Evolutionary conservation across 2,329 filamentous ascomycete genomes (phyloP).

Genomic region (Aspergillus novofumigatus): DNA sequence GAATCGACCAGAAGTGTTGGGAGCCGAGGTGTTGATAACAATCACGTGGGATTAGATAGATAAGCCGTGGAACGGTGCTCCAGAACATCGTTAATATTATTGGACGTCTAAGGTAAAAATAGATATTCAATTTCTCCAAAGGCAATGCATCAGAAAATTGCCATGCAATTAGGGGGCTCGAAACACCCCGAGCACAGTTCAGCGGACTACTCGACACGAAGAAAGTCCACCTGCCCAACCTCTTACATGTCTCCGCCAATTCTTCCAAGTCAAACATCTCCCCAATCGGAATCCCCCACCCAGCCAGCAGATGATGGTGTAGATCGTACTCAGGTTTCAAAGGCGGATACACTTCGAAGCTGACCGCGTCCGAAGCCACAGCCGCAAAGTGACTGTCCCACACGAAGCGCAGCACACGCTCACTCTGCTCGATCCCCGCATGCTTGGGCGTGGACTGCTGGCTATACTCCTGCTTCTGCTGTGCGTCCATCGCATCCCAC

Average conservation of each 20-base stretch:
- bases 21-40: neutral
- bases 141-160: slow-evolving; percentile 31
- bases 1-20: neutral
- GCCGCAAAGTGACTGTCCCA: slow-evolving; percentile 59
- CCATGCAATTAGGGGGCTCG: slow-evolving; percentile 43
- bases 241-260: slow-evolving; percentile 29
- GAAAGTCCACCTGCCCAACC: slow-evolving; percentile 34
- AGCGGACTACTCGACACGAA: slow-evolving; percentile 39
- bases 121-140: neutral
- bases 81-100: neutral
- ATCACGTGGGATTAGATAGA: neutral
- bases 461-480: slow-evolving; percentile 27
- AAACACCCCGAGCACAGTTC: slow-evolving; percentile 37
- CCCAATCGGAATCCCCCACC: slow-evolving; percentile 37
- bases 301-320: slow-evolving; percentile 34
- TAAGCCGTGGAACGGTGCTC: neutral
- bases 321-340: slow-evolving; percentile 31
- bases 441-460: slow-evolving; percentile 29
- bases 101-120: neutral
- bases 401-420: slow-evolving; percentile 51
- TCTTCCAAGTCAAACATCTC: slow-evolving; percentile 40
- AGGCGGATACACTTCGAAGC: slow-evolving; percentile 51
- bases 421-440: slow-evolving; percentile 36
- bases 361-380: slow-evolving; percentile 57
- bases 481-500: slow-evolving; percentile 29